phyloP scores from a whole-genome alignment of 495 filamentous ascomycete genomes.

The Lophium mytilinum region DNA sequence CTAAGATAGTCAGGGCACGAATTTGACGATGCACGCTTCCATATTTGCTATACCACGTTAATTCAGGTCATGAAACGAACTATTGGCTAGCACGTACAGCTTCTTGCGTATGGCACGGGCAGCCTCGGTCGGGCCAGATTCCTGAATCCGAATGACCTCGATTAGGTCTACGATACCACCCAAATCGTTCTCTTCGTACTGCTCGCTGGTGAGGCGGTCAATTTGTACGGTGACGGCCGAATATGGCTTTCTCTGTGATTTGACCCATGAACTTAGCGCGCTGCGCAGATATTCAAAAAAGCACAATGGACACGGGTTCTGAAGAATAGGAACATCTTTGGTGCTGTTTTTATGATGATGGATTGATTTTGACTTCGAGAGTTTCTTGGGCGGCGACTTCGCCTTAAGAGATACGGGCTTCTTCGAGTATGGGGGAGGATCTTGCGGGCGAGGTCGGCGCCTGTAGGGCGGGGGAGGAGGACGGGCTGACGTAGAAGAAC shows the following conservation, averaged over 20 bases:
- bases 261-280: conserved; percentile 12
- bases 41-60: conserved; percentile 59
- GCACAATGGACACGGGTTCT: conserved; percentile 13
- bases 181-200: conserved; percentile 82
- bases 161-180: conserved; percentile 89
- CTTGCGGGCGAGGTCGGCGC: neutral
- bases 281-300: conserved; percentile 5
- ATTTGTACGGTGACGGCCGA: conserved; percentile 91
- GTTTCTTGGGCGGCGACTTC: neutral
- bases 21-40: conserved; percentile 87
- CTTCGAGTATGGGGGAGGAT: conserved; percentile 11
- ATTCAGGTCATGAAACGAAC: neutral
- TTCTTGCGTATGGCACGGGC: conserved; percentile 94
- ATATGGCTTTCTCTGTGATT: conserved; percentile 77
- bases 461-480: neutral
- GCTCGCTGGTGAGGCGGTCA: conserved; percentile 81
- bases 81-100: conserved; percentile 47
- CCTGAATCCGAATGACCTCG: conserved; percentile 86
- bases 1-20: conserved; percentile 80
- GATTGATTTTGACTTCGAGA: conserved; percentile 12
- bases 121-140: conserved; percentile 79
- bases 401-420: neutral
- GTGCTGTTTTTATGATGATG: conserved; percentile 5
- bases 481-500: neutral
- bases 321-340: conserved; percentile 4